Evolutionary conservation across 2,329 filamentous ascomycete species (phyloP).

Genomic region (Penicillium hesseltinei): DNA sequence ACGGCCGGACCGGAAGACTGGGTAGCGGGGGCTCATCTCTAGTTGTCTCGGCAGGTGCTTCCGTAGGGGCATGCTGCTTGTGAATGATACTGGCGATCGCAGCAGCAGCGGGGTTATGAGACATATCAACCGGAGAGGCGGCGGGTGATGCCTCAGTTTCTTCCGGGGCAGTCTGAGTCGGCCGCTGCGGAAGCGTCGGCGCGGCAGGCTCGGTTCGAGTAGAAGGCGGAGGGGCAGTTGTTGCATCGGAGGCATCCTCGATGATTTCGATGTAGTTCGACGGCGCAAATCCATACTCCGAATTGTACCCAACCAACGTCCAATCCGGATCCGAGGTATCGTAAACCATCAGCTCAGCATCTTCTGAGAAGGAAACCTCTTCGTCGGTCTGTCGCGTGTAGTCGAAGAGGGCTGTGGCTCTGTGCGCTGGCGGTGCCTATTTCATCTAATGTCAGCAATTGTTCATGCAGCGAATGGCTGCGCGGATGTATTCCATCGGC

Average conservation of each 20-base stretch:
- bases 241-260: slow-evolving; percentile 51
- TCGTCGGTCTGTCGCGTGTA: slow-evolving; percentile 97
- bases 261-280: slow-evolving; percentile 88
- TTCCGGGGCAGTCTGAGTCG: slow-evolving; percentile 18
- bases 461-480: background rate
- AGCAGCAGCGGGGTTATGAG: slow-evolving; percentile 55
- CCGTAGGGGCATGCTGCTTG: slow-evolving; percentile 36
- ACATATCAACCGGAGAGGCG: slow-evolving; percentile 44
- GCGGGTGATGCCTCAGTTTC: slow-evolving; percentile 27
- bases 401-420: slow-evolving; percentile 94
- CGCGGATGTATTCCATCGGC: background rate
- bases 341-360: slow-evolving; percentile 77
- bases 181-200: slow-evolving; percentile 37
- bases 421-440: slow-evolving; percentile 63
- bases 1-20: slow-evolving; percentile 43
- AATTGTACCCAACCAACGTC: slow-evolving; percentile 83
- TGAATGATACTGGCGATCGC: slow-evolving; percentile 53
- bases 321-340: slow-evolving; percentile 92
- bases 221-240: slow-evolving; percentile 29
- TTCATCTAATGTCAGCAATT: slow-evolving; percentile 9
- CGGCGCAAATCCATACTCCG: slow-evolving; percentile 90
- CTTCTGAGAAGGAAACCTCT: slow-evolving; percentile 92
- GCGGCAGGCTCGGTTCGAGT: slow-evolving; percentile 40
- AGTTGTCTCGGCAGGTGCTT: slow-evolving; percentile 27
- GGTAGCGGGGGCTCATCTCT: slow-evolving; percentile 37